Conservation (phyloP, 2,329 filamentous ascomycete genomes). For the Coniochaeta prunicola region DNA sequence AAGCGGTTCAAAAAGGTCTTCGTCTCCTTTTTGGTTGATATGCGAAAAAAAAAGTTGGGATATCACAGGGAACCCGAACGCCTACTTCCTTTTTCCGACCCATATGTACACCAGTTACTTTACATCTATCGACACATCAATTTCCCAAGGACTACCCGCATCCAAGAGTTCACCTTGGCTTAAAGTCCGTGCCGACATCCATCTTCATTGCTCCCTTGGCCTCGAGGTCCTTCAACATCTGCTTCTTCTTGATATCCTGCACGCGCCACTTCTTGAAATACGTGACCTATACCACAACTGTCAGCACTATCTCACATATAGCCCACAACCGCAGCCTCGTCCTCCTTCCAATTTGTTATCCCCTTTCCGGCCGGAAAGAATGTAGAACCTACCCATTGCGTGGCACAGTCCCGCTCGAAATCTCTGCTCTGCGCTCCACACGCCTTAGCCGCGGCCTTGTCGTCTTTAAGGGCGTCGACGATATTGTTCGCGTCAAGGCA, state of each 20-base stretch:
- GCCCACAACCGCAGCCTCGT: neutral
- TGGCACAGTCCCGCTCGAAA: constrained; percentile 82
- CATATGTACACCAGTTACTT: neutral
- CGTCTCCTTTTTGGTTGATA: neutral
- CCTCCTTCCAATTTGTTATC: neutral
- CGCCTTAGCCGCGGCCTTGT: constrained; percentile 27
- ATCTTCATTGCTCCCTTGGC: constrained; percentile 64
- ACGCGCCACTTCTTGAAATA: constrained; percentile 98
- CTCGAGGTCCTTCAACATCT: constrained; percentile 68
- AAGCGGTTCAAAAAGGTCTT: neutral
- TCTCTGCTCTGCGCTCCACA: constrained; percentile 35
- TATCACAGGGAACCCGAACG: neutral
- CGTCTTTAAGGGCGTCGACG: constrained; percentile 54
- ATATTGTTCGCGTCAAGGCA: constrained; percentile 81
- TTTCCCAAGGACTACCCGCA: neutral
- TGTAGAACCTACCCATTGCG: constrained; percentile 68
- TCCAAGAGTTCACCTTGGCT: constrained; percentile 4
- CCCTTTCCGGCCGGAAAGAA: neutral
- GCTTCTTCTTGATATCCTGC: constrained; percentile 80
- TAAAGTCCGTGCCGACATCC: constrained; percentile 23
- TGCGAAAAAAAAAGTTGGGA: neutral
- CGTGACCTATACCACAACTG: constrained; percentile 55
- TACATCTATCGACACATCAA: neutral
- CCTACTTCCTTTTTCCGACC: neutral
- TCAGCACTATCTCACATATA: neutral